Evolutionary conservation across 176 grass and related monocot species (phyloP).

Genomic region (Hordeum marinum): DNA sequence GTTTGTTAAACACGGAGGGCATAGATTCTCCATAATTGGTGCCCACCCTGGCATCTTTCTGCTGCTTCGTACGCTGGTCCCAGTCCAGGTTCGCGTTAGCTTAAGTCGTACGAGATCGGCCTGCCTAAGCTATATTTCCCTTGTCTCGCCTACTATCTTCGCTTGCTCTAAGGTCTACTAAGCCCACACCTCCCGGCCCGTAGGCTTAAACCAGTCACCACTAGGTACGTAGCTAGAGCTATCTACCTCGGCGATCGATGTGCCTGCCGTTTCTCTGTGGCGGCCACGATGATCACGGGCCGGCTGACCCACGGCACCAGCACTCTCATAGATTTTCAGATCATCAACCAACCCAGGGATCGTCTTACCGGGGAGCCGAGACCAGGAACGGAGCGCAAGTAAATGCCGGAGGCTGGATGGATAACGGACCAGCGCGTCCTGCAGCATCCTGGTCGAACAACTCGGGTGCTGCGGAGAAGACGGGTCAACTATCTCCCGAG

Average conservation of each 20-base stretch:
- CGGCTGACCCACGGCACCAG: neutral
- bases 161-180: neutral
- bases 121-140: neutral
- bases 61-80: neutral
- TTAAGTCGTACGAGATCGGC: neutral
- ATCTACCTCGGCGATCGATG: neutral
- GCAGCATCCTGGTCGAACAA: too few relatives aligned
- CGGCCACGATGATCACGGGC: neutral
- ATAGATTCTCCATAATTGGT: neutral
- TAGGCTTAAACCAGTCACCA: neutral
- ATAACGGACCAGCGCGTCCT: neutral
- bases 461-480: too few relatives aligned
- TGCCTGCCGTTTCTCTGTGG: constrained; percentile 11
- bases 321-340: neutral
- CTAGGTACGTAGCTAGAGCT: neutral
- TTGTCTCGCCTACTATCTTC: neutral
- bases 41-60: neutral
- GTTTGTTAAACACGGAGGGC: neutral
- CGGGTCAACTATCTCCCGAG: too few relatives aligned
- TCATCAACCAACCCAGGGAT: neutral
- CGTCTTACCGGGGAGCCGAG: neutral
- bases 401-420: neutral
- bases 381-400: neutral
- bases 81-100: neutral
- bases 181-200: neutral